Evolutionary conservation across 169 alveolate species (phyloP).

Genomic region (Perkinsus chesapeaki): DNA sequence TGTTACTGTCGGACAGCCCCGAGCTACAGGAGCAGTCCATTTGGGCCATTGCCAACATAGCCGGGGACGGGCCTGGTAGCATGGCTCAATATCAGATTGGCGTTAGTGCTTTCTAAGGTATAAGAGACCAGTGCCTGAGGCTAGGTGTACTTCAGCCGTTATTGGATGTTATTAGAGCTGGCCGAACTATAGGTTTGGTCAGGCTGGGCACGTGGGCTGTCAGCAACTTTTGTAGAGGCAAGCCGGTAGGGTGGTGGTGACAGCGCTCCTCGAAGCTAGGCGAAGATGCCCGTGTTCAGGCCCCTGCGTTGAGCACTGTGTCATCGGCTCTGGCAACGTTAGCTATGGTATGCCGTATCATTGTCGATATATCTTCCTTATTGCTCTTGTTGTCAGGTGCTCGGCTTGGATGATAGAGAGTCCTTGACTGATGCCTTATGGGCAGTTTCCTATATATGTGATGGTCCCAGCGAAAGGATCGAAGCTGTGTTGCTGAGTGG

Average conservation of each 20-base stretch:
- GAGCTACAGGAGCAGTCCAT: slow-evolving; percentile 89
- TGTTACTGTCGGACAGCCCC: slow-evolving; percentile 9
- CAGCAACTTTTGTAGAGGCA: slow-evolving; percentile 84
- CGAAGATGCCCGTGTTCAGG: neutral
- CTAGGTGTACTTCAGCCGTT: slow-evolving; percentile 73
- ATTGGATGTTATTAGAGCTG: slow-evolving; percentile 46
- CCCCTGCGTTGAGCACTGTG: slow-evolving; percentile 71
- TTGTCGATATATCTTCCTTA: neutral
- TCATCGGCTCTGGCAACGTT: slow-evolving; percentile 71
- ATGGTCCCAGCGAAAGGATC: slow-evolving; percentile 82
- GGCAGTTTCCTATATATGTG: slow-evolving; percentile 87
- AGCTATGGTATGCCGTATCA: neutral
- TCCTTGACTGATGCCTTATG: slow-evolving; percentile 85
- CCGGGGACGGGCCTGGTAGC: slow-evolving; percentile 73
- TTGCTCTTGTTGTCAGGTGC: neutral
- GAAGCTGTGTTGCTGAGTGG: slow-evolving; percentile 77
- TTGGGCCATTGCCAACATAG: slow-evolving; percentile 92
- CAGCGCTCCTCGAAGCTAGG: neutral
- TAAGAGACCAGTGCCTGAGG: slow-evolving; percentile 74
- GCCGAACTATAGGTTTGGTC: slow-evolving; percentile 63
- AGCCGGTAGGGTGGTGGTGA: slow-evolving; percentile 47
- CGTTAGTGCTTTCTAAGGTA: slow-evolving; percentile 54
- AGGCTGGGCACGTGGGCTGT: slow-evolving; percentile 88
- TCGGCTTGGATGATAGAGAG: slow-evolving; percentile 20
- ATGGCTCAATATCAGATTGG: neutral